Percentiles rank a stretch among this genome's conserved stretches.
phyloP scores from a whole-genome alignment of 768 basidiomycete genomes.

The Lactarius vividus region DNA sequence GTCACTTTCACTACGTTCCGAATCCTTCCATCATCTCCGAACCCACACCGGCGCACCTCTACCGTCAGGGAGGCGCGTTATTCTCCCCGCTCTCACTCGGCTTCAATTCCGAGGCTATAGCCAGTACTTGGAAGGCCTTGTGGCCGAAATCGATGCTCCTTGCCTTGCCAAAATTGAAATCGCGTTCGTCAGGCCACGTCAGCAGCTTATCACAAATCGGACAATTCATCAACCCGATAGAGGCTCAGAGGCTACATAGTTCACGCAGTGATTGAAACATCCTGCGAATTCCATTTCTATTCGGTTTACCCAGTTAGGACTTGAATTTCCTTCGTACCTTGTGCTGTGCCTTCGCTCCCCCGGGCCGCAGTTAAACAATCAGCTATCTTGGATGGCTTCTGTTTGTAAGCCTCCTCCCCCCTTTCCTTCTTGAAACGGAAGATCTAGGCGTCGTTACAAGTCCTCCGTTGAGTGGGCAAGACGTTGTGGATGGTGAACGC shows the following conservation, averaged over 20 bases:
- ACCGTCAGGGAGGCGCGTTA: not conserved
- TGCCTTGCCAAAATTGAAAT: not conserved
- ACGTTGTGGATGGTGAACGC: not conserved
- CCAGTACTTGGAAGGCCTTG: not conserved
- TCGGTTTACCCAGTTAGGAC: not conserved
- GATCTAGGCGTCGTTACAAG: not conserved
- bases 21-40: too few species aligned
- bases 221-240: not conserved
- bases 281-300: not conserved
- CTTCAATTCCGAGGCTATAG: not conserved
- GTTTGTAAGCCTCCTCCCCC: not conserved
- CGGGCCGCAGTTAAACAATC: not conserved
- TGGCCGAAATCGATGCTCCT: not conserved
- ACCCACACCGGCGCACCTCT: too few species aligned
- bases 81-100: not conserved
- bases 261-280: not conserved
- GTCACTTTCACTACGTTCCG: not conserved
- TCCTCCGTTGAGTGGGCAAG: not conserved
- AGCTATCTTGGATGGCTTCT: not conserved
- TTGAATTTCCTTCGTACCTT: not conserved
- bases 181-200: not conserved
- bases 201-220: not conserved
- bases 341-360: too few species aligned
- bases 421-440: not conserved
- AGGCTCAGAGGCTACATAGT: not conserved